These are phyloP conservation scores for Aspergillus carlsbadensis DNA, from an alignment of 495 filamentous ascomycete genomes.

Conservation along the genomic window DNA sequence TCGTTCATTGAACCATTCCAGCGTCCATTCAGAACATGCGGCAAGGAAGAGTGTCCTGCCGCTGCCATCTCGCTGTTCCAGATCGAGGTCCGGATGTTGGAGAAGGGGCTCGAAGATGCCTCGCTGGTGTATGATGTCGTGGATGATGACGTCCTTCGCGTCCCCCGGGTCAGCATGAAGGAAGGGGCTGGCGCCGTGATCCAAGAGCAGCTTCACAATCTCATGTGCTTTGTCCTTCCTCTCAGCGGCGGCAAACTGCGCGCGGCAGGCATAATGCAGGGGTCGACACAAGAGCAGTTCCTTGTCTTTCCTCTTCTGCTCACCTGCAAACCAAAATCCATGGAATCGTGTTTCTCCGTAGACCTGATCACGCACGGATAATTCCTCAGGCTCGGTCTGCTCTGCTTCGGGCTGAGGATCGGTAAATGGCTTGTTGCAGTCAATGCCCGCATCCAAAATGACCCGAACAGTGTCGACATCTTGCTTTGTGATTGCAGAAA, in stretches of 20 bases:
- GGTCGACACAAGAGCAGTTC: too few relatives aligned
- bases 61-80: neutral
- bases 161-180: neutral
- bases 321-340: too few relatives aligned
- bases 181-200: neutral
- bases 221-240: neutral
- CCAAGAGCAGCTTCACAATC: neutral
- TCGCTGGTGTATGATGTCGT: neutral
- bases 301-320: too few relatives aligned
- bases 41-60: neutral
- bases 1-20: too few relatives aligned
- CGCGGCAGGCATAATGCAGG: too few relatives aligned
- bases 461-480: neutral
- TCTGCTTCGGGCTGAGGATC: neutral
- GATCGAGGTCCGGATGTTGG: neutral
- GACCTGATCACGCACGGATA: too few relatives aligned
- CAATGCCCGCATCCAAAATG: neutral
- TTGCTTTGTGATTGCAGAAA: neutral
- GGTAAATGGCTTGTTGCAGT: neutral
- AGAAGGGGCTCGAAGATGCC: neutral
- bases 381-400: neutral
- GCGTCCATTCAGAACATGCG: neutral
- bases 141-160: neutral
- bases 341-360: too few relatives aligned
- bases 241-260: too few relatives aligned